phyloP scores from a whole-genome alignment of 345 rosid species.

The Moricandia moricandioides region DNA sequence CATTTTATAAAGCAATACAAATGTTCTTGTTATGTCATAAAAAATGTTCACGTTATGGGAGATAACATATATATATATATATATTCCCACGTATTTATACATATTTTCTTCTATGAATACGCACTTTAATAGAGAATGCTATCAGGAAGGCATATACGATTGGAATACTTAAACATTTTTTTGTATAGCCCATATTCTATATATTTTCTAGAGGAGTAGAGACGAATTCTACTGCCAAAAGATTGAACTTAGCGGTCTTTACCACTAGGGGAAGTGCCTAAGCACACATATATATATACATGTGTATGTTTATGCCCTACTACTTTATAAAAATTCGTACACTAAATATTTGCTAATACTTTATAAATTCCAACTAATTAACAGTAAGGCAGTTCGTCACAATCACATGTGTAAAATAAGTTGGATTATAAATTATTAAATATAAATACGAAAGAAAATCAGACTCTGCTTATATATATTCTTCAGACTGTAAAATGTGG shows the following conservation, averaged over 20 bases:
- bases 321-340: background rate
- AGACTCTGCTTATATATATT: constrained; percentile 24
- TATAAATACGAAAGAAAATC: background rate
- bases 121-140: background rate
- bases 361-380: background rate
- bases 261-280: background rate
- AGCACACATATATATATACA: background rate
- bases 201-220: background rate
- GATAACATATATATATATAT: background rate
- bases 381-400: constrained; percentile 12
- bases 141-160: background rate
- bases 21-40: background rate
- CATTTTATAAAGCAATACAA: background rate
- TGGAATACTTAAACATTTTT: background rate
- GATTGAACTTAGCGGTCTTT: too few relatives aligned
- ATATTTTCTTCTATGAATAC: background rate
- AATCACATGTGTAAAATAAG: constrained; percentile 5
- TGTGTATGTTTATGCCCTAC: background rate
- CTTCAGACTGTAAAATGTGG: constrained; percentile 24
- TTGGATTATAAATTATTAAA: background rate
- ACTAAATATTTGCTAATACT: constrained; percentile 10
- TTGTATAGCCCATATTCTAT: background rate
- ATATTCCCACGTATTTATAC: background rate
- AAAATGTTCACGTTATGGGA: background rate
- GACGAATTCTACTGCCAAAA: background rate